Conservation (phyloP, 805 yeast species). For the Saturnispora hagleri region DNA sequence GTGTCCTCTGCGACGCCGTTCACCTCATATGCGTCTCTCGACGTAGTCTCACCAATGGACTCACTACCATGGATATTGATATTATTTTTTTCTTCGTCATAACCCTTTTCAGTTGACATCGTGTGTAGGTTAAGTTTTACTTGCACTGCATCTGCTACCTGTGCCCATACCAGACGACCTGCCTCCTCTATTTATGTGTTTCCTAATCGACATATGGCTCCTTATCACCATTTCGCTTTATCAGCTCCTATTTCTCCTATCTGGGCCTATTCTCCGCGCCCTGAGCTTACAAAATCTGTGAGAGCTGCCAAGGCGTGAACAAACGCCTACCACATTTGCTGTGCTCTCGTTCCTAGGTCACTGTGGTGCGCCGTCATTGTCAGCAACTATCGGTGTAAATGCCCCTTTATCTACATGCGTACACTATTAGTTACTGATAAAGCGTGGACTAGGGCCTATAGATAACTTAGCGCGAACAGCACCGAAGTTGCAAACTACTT, state of each 20-base stretch:
- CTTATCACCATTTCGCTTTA: neutral
- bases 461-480: neutral
- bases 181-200: neutral
- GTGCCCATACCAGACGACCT: neutral
- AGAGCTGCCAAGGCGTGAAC: neutral
- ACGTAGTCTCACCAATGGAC: constrained; percentile 11
- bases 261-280: neutral
- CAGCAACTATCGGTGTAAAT: neutral
- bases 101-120: constrained; percentile 12
- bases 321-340: neutral
- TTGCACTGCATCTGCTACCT: neutral
- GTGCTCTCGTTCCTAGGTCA: neutral
- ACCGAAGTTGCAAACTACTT: too few species aligned
- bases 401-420: neutral
- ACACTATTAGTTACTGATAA: neutral
- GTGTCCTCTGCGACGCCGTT: neutral
- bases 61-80: constrained; percentile 12
- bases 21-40: constrained; percentile 5
- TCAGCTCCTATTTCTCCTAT: neutral
- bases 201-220: neutral
- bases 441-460: neutral
- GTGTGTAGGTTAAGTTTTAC: neutral
- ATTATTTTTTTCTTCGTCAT: constrained; percentile 14
- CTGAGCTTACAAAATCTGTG: neutral
- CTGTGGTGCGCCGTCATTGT: neutral